These are phyloP conservation scores for Saccharomycodes ludwigii DNA, from an alignment of 805 yeast genomes.

Conservation along the genomic window DNA sequence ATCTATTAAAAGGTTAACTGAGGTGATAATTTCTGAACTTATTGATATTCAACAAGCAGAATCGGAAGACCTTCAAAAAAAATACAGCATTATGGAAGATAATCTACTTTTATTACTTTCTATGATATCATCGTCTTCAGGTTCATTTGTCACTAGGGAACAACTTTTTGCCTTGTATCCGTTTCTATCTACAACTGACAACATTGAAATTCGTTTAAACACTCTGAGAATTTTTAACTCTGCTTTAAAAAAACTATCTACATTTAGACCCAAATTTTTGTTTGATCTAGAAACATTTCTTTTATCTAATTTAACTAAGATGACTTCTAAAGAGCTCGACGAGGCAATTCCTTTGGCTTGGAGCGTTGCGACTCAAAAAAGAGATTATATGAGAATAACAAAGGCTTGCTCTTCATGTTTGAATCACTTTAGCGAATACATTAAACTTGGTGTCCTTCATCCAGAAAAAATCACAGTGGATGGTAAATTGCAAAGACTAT, in stretches of 20 bases:
- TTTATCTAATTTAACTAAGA: slow-evolving; percentile 45
- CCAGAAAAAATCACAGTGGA: slow-evolving; percentile 21
- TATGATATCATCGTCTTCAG: slow-evolving; percentile 39
- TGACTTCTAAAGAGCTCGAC: slow-evolving; percentile 47
- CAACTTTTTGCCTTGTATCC: slow-evolving; percentile 58
- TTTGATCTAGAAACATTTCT: slow-evolving; percentile 37
- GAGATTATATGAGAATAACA: slow-evolving; percentile 36
- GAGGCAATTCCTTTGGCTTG: slow-evolving; percentile 66
- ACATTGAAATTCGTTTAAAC: slow-evolving; percentile 30
- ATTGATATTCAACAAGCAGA: slow-evolving; percentile 22
- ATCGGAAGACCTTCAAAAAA: slow-evolving; percentile 6
- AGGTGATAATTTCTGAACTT: slow-evolving; percentile 16
- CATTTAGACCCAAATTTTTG: slow-evolving; percentile 40
- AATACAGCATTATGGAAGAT: slow-evolving; percentile 19
- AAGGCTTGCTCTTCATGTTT: slow-evolving; percentile 57
- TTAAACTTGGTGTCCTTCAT: slow-evolving; percentile 19
- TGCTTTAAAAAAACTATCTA: slow-evolving; percentile 30
- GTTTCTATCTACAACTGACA: slow-evolving; percentile 39
- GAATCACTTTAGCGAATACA: slow-evolving; percentile 34
- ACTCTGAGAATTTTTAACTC: slow-evolving; percentile 43
- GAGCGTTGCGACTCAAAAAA: slow-evolving; percentile 35
- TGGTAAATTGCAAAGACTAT: slow-evolving; percentile 38
- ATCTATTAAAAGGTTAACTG: slow-evolving; percentile 8
- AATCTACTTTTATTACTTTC: slow-evolving; percentile 30
- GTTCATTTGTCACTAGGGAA: slow-evolving; percentile 46